Base-by-base conservation (phyloP, 2,329 filamentous ascomycete genomes). In the Colletotrichum scovillei region DNA sequence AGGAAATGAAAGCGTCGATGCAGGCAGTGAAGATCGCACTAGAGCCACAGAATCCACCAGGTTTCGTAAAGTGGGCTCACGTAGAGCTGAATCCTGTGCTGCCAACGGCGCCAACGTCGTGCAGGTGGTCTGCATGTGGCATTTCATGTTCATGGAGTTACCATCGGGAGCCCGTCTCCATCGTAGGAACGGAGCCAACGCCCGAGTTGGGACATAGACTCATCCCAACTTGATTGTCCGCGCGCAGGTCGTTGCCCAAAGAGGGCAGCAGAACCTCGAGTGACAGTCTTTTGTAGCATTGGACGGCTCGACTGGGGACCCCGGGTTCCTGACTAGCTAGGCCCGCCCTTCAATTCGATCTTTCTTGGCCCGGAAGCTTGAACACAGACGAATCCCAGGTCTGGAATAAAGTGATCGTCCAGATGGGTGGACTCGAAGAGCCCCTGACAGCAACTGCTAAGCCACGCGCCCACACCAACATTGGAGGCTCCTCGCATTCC, bases 1-100 rank as follows among this genome's bases (percentile, higher is more conserved):
- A 70, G 70, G 70, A 73, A 70, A 73, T 73, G 67, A 73, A 57
- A 65, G 26, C 32, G 70, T 65, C 67, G 70, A 73, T 73, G 67
- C 70, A 73, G 70, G 67, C 46, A 28, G 49, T 35, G 70, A 73
- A 70, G 70, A 73, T 70, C 60, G 70, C 67, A 73, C 70, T 60
- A 49, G 56, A 62, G 70, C 60, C 70, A 49, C 57, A 59, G 7
- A 49, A 56, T 9, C 66, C 70, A 73, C 56, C 70, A 28, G 35
- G 67, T 64, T 38, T 69, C 53, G n/a, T 14, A n/a, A 52, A 49
- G 67, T 60, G 70, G 70, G 46, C 56, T 73, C 46, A 52, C 14
- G 16, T 42, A 19, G 14, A 49, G 19, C 38, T 24, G 60, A 60
- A 65, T 60, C 30, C 57, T 49, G 35, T 49, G 19, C 19, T 49